A percentile compares a stretch with the other conserved stretches of the same genome.
These are phyloP conservation scores for Leucocoprinus leucothites DNA, from an alignment of 768 basidiomycete species.

Conservation along the genomic window DNA sequence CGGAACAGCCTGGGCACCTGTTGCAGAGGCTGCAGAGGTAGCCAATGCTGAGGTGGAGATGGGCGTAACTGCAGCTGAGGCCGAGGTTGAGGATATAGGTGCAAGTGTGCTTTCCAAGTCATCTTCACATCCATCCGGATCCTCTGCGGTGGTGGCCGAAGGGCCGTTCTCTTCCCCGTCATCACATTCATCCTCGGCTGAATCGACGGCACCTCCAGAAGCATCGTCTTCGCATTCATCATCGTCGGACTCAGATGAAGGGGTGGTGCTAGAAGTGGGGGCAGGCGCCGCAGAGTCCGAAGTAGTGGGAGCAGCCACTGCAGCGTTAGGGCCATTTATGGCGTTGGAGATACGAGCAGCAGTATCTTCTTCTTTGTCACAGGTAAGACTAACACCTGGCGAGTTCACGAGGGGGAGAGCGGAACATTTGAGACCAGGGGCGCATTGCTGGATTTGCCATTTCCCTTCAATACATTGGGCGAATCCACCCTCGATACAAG, in stretches of 20 bases:
- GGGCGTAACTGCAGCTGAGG: slow-evolving; percentile 4
- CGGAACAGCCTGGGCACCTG: slow-evolving; percentile 5
- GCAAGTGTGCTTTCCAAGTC: slow-evolving; percentile 11
- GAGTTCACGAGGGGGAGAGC: slow-evolving; percentile 49
- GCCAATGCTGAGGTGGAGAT: background rate
- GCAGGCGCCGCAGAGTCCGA: slow-evolving; percentile 9
- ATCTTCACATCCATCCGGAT: slow-evolving; percentile 5
- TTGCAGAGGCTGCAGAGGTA: background rate
- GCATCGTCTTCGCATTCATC: slow-evolving; percentile 13
- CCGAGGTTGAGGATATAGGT: slow-evolving; percentile 10
- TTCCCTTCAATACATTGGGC: slow-evolving; percentile 42
- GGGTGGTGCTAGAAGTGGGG: slow-evolving; percentile 8
- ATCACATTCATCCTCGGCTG: background rate
- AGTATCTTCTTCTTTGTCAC: slow-evolving; percentile 38
- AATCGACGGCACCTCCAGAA: background rate
- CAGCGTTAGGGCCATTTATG: slow-evolving; percentile 33
- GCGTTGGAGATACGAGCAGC: slow-evolving; percentile 34
- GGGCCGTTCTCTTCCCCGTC: background rate
- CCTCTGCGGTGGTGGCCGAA: slow-evolving; percentile 1
- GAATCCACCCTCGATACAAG: slow-evolving; percentile 37
- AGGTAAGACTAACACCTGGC: slow-evolving; percentile 41
- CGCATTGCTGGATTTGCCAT: slow-evolving; percentile 36
- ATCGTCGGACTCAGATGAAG: slow-evolving; percentile 10
- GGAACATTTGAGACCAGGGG: slow-evolving; percentile 34
- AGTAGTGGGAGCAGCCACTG: slow-evolving; percentile 2